phyloP scores from a whole-genome alignment of 2,329 filamentous ascomycete species.

The Claviceps cyperi region DNA sequence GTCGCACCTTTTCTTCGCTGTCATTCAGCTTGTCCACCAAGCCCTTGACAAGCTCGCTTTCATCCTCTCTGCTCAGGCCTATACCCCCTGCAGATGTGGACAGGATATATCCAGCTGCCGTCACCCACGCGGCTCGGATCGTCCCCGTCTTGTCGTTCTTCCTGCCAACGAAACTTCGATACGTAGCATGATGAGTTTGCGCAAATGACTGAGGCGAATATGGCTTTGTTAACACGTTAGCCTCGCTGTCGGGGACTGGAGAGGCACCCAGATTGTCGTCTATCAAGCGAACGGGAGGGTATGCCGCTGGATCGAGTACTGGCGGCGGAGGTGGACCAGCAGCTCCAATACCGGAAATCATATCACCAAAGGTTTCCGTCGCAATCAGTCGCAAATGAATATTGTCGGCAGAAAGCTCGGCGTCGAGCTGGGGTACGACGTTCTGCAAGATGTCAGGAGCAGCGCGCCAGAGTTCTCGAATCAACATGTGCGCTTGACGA shows the following conservation, averaged over 20 bases:
- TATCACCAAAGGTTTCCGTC: conserved; percentile 87
- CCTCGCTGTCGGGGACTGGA: conserved; percentile 23
- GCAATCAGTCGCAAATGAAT: conserved; percentile 73
- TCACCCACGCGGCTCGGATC: conserved; percentile 78
- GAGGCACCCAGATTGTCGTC: conserved; percentile 34
- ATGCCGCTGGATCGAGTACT: conserved; percentile 64
- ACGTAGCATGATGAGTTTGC: conserved; percentile 63
- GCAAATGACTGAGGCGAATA: conserved; percentile 82
- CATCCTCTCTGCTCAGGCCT: conserved; percentile 72
- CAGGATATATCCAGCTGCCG: conserved; percentile 69
- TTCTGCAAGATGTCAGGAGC: conserved; percentile 80
- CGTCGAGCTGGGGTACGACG: conserved; percentile 85
- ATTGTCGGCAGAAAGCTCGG: conserved; percentile 82
- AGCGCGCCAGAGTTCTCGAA: conserved; percentile 88
- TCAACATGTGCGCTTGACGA: conserved; percentile 73
- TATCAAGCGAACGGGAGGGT: conserved; percentile 58
- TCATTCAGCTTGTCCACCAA: conserved; percentile 75
- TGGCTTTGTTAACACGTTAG: conserved; percentile 61
- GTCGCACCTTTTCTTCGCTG: conserved; percentile 76
- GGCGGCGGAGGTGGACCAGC: conserved; percentile 67
- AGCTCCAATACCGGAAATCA: conserved; percentile 85
- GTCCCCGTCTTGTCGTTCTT: conserved; percentile 73
- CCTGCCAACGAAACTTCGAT: conserved; percentile 71
- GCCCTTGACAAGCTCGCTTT: conserved; percentile 56
- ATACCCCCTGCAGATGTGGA: conserved; percentile 85